Conservation (phyloP, 2,329 filamentous ascomycete genomes). For the Xylogone sp. region DNA sequence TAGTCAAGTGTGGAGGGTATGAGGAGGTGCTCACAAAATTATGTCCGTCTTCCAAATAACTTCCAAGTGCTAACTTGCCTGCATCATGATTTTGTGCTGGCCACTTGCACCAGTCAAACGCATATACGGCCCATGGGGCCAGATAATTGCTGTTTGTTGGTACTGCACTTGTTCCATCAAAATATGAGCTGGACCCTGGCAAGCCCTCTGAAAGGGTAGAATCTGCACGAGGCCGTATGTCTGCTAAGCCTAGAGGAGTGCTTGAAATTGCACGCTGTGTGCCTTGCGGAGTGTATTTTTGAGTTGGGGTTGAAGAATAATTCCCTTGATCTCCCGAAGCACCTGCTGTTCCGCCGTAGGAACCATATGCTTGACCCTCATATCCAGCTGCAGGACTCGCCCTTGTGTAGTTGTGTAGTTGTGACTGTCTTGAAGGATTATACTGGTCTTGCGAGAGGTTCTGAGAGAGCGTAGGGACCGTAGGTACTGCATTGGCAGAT, state of each 20-base stretch:
- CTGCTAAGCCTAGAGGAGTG: conserved; percentile 84
- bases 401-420: conserved; percentile 74
- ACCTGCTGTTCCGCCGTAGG: conserved; percentile 63
- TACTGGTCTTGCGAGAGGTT: conserved; percentile 52
- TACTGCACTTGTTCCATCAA: conserved; percentile 62
- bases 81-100: conserved; percentile 73
- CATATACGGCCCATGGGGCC: conserved; percentile 92
- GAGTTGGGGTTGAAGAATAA: conserved; percentile 54
- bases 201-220: conserved; percentile 75
- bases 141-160: conserved; percentile 85
- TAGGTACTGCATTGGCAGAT: conserved; percentile 53
- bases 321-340: conserved; percentile 52
- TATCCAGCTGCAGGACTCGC: conserved; percentile 71
- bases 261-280: conserved; percentile 67
- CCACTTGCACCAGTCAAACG: conserved; percentile 99
- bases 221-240: conserved; percentile 85
- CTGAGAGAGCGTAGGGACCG: conserved; percentile 52
- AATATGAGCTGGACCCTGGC: conserved; percentile 53
- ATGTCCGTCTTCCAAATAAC: conserved; percentile 95
- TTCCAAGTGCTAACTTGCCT: conserved; percentile 91
- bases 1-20: too few relatives aligned
- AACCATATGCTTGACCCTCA: conserved; percentile 48
- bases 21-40: conserved; percentile 70
- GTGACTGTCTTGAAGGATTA: conserved; percentile 63
- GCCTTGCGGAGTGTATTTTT: conserved; percentile 53